Conservation (phyloP, 805 yeast species). For the Kuraishia floccosa region DNA sequence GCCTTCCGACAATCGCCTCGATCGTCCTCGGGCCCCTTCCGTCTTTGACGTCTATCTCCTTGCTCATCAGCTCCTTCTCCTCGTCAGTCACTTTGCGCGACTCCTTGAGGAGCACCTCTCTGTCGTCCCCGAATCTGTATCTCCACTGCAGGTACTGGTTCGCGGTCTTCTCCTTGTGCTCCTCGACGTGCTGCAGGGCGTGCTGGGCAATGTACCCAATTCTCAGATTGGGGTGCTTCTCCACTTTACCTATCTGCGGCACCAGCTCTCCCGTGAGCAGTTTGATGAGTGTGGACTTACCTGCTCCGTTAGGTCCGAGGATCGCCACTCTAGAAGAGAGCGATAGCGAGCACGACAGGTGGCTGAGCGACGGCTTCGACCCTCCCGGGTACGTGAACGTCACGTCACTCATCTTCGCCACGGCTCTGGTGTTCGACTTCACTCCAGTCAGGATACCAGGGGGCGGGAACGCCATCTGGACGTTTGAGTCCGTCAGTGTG, state of each 20-base stretch:
- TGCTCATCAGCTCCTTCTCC: conserved; percentile 67
- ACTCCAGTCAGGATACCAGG: conserved; percentile 98
- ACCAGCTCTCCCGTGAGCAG: conserved; percentile 85
- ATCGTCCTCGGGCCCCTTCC: conserved; percentile 82
- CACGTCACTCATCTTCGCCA: conserved; percentile 71
- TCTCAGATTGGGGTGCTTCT: conserved; percentile 96
- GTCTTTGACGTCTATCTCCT: conserved; percentile 70
- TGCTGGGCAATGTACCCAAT: conserved; percentile 98
- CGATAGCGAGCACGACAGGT: conserved; percentile 85
- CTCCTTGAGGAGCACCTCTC: conserved; percentile 91
- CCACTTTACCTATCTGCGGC: conserved; percentile 82
- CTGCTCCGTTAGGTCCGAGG: conserved; percentile 98
- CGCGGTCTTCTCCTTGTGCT: conserved; percentile 95
- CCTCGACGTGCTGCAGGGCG: conserved; percentile 93
- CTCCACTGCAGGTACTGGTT: conserved; percentile 98
- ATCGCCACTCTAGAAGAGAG: conserved; percentile 95
- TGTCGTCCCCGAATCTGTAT: conserved; percentile 94
- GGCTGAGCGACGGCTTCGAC: conserved; percentile 61
- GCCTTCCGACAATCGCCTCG: conserved; percentile 96
- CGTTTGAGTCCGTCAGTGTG: conserved; percentile 84
- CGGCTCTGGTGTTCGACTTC: conserved; percentile 87
- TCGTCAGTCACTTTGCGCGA: conserved; percentile 76
- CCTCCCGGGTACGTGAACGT: conserved; percentile 89
- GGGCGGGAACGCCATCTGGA: conserved; percentile 97
- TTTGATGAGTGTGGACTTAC: conserved; percentile 92